Evolutionary conservation across 768 basidiomycete genomes (phyloP), one percentile per base, ranked within the genome.

Genomic region (Gyrodon lividus): DNA sequence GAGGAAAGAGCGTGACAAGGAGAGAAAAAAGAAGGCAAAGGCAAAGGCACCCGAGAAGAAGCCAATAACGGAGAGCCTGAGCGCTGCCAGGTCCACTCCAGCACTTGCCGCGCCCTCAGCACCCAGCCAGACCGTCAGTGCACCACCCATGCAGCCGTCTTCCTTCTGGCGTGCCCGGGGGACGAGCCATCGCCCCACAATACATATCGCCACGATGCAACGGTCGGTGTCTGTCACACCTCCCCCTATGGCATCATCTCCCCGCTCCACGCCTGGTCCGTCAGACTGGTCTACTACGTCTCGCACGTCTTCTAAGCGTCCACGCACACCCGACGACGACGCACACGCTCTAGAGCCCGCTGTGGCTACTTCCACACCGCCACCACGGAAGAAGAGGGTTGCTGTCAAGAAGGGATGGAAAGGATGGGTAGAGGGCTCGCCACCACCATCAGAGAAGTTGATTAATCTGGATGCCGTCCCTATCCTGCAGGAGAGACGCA

Each of bases 361-460:
- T 39, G 62, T 56, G 31, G 55, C 43, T 6, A 51, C 55, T 4
- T 23, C 69, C 1, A 28, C 28, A 28, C 55, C 60, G n/a, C 55
- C 66, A 17, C 56, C 65, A 10, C 79, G 76, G 67, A 88, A 81
- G 74, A 84, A 85, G 58, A 72, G 77, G 39, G 77, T 84, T 19
- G 72, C 79, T 0, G 84, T 79, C 31, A 84, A 78, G 70, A 92
- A 92, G 68, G 89, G 89, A 16, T 92, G 89, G 89, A 92, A 92
- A 74, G 89, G 89, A 34, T 92, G 89, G 89, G 86, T 92, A 19
- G 89, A 90, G 73, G 89, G 88, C 58, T 89, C 88, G 19, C 87
- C 87, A 22, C 82, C 83, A 46, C 86, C 89, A 19, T 88, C 87
- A 14, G 79, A 83, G 60, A 90, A 89, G 67, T 73, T 90, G 46